Percentiles rank a stretch among this genome's conserved stretches.
phyloP scores from a whole-genome alignment of 768 basidiomycete species.

The Tricholoma terreum region DNA sequence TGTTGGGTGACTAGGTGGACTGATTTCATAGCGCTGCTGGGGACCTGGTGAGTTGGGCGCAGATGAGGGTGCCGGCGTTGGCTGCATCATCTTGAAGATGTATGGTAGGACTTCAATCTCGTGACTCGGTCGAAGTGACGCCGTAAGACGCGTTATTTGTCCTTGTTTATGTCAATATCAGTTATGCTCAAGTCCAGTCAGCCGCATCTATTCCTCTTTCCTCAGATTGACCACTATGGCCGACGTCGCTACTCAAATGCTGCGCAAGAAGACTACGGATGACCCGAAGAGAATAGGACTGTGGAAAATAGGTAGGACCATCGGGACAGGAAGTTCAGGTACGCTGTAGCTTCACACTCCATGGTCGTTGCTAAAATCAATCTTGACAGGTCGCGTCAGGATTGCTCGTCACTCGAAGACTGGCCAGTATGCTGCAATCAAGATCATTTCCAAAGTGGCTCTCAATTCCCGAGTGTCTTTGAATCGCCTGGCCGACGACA shows the following conservation, averaged over 20 bases:
- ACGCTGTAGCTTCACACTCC: slow-evolving; percentile 10
- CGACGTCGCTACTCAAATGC: slow-evolving; percentile 18
- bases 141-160: slow-evolving; percentile 34
- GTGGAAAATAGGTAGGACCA: slow-evolving; percentile 84
- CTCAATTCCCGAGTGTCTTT: slow-evolving; percentile 67
- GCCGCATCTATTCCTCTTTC: slow-evolving; percentile 16
- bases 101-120: slow-evolving; percentile 6
- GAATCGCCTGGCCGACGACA: slow-evolving; percentile 64
- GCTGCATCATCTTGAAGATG: slow-evolving; percentile 53
- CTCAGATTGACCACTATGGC: slow-evolving; percentile 23
- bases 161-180: slow-evolving; percentile 20
- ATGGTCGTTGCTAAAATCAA: not conserved
- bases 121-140: slow-evolving; percentile 15
- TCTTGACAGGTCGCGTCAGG: slow-evolving; percentile 73
- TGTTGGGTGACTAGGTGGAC: slow-evolving; percentile 39
- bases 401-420: slow-evolving; percentile 87
- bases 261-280: slow-evolving; percentile 23
- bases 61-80: slow-evolving; percentile 67
- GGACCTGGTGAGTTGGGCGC: slow-evolving; percentile 44
- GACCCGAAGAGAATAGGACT: slow-evolving; percentile 71
- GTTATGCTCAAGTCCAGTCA: slow-evolving; percentile 7
- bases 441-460: slow-evolving; percentile 83
- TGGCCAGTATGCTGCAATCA: slow-evolving; percentile 88
- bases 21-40: slow-evolving; percentile 17
- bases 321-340: slow-evolving; percentile 82